Evolutionary conservation across 2,329 filamentous ascomycete species (phyloP), one percentile per base, ranked within the genome.

Genomic region (Colletotrichum orbiculare): DNA sequence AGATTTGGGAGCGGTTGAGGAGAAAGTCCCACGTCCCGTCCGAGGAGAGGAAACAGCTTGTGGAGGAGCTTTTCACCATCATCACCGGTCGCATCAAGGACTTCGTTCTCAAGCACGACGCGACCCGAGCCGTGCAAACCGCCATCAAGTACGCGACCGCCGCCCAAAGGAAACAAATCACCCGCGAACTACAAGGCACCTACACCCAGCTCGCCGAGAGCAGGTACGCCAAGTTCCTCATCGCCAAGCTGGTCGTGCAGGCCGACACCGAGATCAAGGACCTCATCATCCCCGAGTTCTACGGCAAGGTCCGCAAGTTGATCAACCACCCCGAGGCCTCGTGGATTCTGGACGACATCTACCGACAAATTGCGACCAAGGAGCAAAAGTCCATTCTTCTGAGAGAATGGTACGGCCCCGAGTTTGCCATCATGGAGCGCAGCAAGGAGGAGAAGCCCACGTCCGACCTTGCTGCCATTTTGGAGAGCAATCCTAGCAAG

Each of bases 291-390:
- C 91, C 93, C 47, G 94, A 99, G 77, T 98, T 99, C 80, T 97
- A 96, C 77, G 94, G 96, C 64, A 90, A 95, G 76, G 92, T 98
- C 68, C 91, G 93, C 75, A 92, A 94, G 73, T 83, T 98, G 74
- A 97, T 98, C 77, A 96, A 97, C 77, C 96, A 99, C 78, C 88
- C 95, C 1, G 96, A 99, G 79, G 96, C 93, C 38, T 94, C 93
- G 45, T 99, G 96, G 94, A 98, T 99, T 71, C 83, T 99, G 46
- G 96, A 99, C 77, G 96, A 99, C 77, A 91, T 97, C 70, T 99
- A 98, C 82, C 89, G 96, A 67, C 91, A 91, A 52, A 90, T 95
- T 62, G 94, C 95, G 9, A 96, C 91, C 25, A 89, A 90, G 73
- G 86, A 92, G 71, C 96, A 99, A 76, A 97, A 95, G 80, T 90